Evolutionary conservation across 768 basidiomycete species (phyloP).

Genomic region (Lactifluus volemus): DNA sequence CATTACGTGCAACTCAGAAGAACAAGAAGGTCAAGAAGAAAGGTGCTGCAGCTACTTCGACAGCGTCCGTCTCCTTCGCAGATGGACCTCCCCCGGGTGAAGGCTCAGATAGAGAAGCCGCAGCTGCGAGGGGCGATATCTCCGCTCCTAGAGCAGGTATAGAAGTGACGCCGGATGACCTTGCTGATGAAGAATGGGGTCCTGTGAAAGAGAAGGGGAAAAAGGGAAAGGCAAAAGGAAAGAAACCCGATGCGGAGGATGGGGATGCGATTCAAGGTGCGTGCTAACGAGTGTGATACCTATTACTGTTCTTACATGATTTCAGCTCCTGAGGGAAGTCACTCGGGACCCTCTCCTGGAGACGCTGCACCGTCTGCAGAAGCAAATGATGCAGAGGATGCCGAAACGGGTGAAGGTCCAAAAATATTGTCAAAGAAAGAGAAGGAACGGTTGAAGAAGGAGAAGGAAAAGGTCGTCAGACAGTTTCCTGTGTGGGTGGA

Average conservation of each 20-base stretch:
- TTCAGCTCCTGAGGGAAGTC: neutral
- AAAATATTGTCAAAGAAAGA: conserved; percentile 88
- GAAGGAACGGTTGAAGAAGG: conserved; percentile 96
- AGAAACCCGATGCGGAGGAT: conserved; percentile 36
- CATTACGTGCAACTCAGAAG: conserved; percentile 47
- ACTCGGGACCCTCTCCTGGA: conserved; percentile 19
- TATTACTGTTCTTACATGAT: neutral
- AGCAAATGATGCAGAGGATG: conserved; percentile 38
- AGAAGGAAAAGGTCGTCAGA: conserved; percentile 73
- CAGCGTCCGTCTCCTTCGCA: conserved; percentile 22
- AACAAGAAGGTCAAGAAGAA: conserved; percentile 49
- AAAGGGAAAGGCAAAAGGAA: conserved; percentile 39
- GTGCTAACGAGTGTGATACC: neutral
- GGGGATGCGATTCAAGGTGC: conserved; percentile 26
- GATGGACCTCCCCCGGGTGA: conserved; percentile 24
- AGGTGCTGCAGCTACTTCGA: conserved; percentile 22
- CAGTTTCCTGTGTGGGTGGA: neutral
- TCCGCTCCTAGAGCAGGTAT: conserved; percentile 24
- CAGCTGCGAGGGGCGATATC: conserved; percentile 28
- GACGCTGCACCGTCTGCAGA: conserved; percentile 18
- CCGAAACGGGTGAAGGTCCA: conserved; percentile 42
- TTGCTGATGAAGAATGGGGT: conserved; percentile 39
- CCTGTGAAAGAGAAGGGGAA: conserved; percentile 41
- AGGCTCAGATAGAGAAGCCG: conserved; percentile 27
- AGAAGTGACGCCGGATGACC: conserved; percentile 36